Evolutionary conservation across 805 yeast species (phyloP), one percentile per base, ranked within the genome.

Genomic region (Teunomyces stri): DNA sequence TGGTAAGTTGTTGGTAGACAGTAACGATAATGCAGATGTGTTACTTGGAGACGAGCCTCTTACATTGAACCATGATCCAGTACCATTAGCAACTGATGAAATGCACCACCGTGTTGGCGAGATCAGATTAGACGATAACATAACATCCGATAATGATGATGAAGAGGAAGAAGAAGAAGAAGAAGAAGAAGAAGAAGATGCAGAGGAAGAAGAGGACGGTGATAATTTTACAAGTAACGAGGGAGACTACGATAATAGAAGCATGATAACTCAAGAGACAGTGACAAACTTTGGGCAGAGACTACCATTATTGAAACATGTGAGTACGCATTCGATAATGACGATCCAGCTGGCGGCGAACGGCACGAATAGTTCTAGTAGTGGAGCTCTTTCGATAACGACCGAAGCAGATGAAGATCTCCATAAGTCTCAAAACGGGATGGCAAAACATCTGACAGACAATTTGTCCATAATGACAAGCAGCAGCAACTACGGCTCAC

Each of bases 271-370:
- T 2, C 58, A 54, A 4, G 64, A 55, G 11, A 37, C 40, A 20
- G 40, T 20, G 11, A 46, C 55, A 3, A 50, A 51, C 30, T 66
- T 60, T 39, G 61, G 53, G 1, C 69, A 64, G 40, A 51, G 60
- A 31, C 50, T 66, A 11, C 65, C 68, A 2, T 53, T 66, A 31
- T 51, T 66, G 34, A 51, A 55, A 25, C 56, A 63, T 45, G 55
- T 53, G 20, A 66, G 69, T 38, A 34, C 50, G 45, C 46, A 56
- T 36, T 22, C 25, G 15, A n/a, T 37, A 12, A 37, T 37, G 40
- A 37, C 40, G 11, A 22, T 37, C 6, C 40, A 22, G 29, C 40
- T 20, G 18, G 22, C 11, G 20, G 40, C n/a, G 16, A 22, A 21
- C 22, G n/a, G 6, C 11, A 11, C 25, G 16, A 22, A 25, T 22